Base-by-base conservation (phyloP, 371 early-diverging fungal species). In the Mortierella sp. region DNA sequence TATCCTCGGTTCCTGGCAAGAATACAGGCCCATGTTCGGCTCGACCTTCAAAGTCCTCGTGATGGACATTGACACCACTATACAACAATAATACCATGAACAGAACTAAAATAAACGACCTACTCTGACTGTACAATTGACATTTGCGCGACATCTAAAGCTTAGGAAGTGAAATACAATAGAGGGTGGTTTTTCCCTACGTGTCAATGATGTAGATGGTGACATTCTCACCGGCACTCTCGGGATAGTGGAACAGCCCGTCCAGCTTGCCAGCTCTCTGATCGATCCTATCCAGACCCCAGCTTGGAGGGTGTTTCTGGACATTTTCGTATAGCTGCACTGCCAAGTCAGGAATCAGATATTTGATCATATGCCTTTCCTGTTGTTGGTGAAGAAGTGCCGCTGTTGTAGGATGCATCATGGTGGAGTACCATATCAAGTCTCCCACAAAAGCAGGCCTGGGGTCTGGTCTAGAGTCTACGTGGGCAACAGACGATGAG, bases 161-260 rank as follows among this genome's bases (percentile, higher is more conserved):
- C 21, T 24, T 27, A 41, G 15, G 24, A 30, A 26, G 8, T 34
- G n/a, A 39, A 19, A 26, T 23, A 3, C 6, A 17, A 39, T 39
- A 39, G 5, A 2, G 39, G 17, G 17, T 11, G 39, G 34, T 4
- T 19, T 4, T 53, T 14, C 19, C 64, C 51, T 75, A 64, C 78
- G 93, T 93, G 80, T 94, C 94, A 37, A 94, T 79, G 24, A 94
- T 83, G 80, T 91, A 90, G 11, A 89, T 90, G 49, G 78, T 80
- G 37, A 91, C 90, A 60, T 86, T 87, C 60, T 65, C 48, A 5
- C 90, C 90, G 21, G 82, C 83, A 14, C 60, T 61, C 14, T 53
- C 30, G 1, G 71, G 69, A 49, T 68, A 67, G 34, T 72, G 65
- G 24, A 50, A 66, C 4, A 59, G 30, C 5, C 65, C 64, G 43